Evolutionary conservation across 495 filamentous ascomycete species (phyloP), one percentile per base, ranked within the genome.

Genomic region (Neurospora sp.): DNA sequence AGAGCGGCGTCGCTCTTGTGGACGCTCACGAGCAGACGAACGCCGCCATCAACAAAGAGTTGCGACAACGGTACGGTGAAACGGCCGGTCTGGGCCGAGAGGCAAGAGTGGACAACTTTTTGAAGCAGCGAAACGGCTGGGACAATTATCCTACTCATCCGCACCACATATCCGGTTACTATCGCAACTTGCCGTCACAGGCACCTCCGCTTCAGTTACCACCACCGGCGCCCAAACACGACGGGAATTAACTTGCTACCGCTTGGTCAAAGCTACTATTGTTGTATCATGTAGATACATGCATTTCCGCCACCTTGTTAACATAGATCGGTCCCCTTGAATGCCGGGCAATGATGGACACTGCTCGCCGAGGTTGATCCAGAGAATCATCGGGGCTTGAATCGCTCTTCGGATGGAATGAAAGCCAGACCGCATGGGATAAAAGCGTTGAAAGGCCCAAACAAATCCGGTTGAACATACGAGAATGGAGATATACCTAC

Each of bases 41-140:
- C 75, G 84, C 84, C 42, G 83, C 88, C 73, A 89, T 92, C 53
- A 87, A 85, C 75, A 84, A 87, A 68, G 87, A 90, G 40, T 77
- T 97, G 75, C 84, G 78, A 20, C 82, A 83, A 48, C 84, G 88
- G n/a, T 84, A 89, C 73, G 83, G 82, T 65, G 81, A 86, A 48
- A 83, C 86, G 69, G 80, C 81, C 3, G 78, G 82, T 40, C 83
- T 86, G 72, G 83, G 81, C 70, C 86, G 84, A 45, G 86, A 92
- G 65, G 89, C 88, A 74, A 86, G 92, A 69, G 87, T 97, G 41
- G 83, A 92, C 74, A 86, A 79, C n/a, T 97, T 97, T 76, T 76
- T 96, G 27, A 85, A 87, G 76, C 86, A 90, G 44, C 86, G 92
- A 72, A 90, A 95, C 68, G 69, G 71, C 27, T 82, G 78, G 79